Conservation (phyloP, 306 rosid genomes). For the Medicago arabica region DNA sequence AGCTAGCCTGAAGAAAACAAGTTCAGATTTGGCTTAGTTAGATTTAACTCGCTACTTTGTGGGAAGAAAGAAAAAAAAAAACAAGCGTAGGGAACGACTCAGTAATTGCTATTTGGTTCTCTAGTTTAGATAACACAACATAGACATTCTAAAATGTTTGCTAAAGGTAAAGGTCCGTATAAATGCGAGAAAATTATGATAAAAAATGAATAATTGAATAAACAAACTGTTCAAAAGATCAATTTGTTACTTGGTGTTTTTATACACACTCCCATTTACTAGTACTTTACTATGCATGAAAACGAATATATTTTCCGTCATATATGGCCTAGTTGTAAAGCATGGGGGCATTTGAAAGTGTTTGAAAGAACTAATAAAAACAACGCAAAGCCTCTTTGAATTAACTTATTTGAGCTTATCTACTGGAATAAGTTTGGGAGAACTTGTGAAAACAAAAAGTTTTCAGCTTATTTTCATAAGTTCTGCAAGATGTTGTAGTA, state of each 20-base stretch:
- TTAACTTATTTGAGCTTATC: too few species aligned
- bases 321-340: background rate
- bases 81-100: background rate
- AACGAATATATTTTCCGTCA: background rate
- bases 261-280: background rate
- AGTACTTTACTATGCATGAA: background rate
- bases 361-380: background rate
- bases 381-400: too few species aligned
- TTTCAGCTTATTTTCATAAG: background rate
- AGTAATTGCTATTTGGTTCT: conserved; percentile 5
- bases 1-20: conserved; percentile 42
- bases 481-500: too few species aligned
- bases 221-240: conserved; percentile 20
- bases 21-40: background rate
- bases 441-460: background rate
- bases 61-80: background rate
- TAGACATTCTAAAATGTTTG: background rate
- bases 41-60: background rate
- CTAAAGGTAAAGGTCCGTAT: conserved; percentile 1
- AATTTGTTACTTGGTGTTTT: conserved; percentile 21
- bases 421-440: too few species aligned
- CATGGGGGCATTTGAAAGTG: background rate
- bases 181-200: background rate
- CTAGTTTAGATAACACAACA: conserved; percentile 3
- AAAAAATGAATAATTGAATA: background rate